Conservation (phyloP, 2,329 filamentous ascomycete genomes). For the Pseudocercospora ulei region DNA sequence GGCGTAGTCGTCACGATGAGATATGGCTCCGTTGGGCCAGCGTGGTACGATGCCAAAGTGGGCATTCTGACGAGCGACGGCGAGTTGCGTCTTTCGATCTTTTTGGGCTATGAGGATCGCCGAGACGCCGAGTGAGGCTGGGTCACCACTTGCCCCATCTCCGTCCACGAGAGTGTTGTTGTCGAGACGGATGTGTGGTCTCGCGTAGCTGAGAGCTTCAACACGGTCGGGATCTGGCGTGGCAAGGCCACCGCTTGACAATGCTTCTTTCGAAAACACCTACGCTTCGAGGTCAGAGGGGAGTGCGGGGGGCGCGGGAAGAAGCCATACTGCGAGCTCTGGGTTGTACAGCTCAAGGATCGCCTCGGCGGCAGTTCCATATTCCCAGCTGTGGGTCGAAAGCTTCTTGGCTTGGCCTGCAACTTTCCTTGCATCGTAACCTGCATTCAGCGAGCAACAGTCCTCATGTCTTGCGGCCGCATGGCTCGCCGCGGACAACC, state of each 20-base stretch:
- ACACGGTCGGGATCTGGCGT: slow-evolving; percentile 7
- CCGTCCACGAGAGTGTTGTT: slow-evolving; percentile 33
- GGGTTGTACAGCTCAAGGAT: slow-evolving; percentile 37
- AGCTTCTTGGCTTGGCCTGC: slow-evolving; percentile 14
- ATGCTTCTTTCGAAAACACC: slow-evolving; percentile 16
- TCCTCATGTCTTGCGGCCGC: slow-evolving; percentile 4
- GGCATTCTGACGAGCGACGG: slow-evolving; percentile 37
- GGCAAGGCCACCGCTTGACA: slow-evolving; percentile 12
- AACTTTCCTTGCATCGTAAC: slow-evolving; percentile 14
- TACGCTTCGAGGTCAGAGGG: not conserved
- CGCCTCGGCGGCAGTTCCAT: slow-evolving; percentile 37
- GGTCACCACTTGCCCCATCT: slow-evolving; percentile 38
- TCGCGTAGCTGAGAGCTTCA: slow-evolving; percentile 24
- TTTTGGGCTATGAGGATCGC: slow-evolving; percentile 40
- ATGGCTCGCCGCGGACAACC: not conserved
- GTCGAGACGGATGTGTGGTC: slow-evolving; percentile 33
- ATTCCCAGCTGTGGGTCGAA: slow-evolving; percentile 36
- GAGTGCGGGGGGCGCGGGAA: slow-evolving; percentile 14
- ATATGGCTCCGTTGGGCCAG: slow-evolving; percentile 38
- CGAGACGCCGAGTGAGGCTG: slow-evolving; percentile 41
- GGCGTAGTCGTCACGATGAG: slow-evolving; percentile 38
- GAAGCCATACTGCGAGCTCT: slow-evolving; percentile 33
- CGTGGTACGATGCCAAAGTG: slow-evolving; percentile 38
- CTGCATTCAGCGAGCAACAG: slow-evolving; percentile 14
- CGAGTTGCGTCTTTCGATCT: slow-evolving; percentile 25